A percentile compares a stretch with the other conserved stretches of the same genome.
These are phyloP conservation scores for Rhododendron kiyosumense DNA, from an alignment of 148 eudicot species.

Conservation along the genomic window DNA sequence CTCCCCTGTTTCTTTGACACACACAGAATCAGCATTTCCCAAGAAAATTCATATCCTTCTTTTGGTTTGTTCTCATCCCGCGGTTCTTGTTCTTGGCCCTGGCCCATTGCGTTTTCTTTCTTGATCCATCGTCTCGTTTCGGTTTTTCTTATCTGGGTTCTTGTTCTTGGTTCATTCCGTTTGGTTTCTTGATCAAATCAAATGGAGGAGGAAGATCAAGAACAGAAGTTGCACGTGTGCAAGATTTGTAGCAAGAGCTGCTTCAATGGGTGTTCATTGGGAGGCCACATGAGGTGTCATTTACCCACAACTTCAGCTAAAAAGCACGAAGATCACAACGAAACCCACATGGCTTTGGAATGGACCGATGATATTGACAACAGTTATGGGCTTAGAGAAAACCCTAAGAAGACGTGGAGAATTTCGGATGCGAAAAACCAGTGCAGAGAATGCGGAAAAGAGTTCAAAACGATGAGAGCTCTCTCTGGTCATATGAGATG, in stretches of 20 bases:
- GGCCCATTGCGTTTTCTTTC: background rate
- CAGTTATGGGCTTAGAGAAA: slow-evolving; percentile 27
- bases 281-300: slow-evolving; percentile 48
- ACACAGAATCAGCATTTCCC: background rate
- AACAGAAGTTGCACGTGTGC: slow-evolving; percentile 26
- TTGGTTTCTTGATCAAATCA: slow-evolving; percentile 5
- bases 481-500: slow-evolving; percentile 50
- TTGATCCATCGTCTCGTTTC: background rate
- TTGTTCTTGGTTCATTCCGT: background rate
- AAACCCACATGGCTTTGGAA: slow-evolving; percentile 19
- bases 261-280: slow-evolving; percentile 28
- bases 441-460: slow-evolving; percentile 51
- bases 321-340: slow-evolving; percentile 7
- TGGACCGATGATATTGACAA: background rate
- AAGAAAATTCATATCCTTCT: background rate
- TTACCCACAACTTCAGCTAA: slow-evolving; percentile 21
- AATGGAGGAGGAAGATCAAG: slow-evolving; percentile 30
- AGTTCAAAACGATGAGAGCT: slow-evolving; percentile 43
- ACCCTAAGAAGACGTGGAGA: slow-evolving; percentile 40
- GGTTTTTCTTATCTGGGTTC: slow-evolving; percentile 19
- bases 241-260: slow-evolving; percentile 37
- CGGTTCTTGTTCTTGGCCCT: background rate
- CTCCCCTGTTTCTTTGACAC: background rate
- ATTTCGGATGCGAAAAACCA: slow-evolving; percentile 15
- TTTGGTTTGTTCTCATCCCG: background rate